phyloP scores from a whole-genome alignment of 2,329 filamentous ascomycete genomes.

The Aspergillus sp. region DNA sequence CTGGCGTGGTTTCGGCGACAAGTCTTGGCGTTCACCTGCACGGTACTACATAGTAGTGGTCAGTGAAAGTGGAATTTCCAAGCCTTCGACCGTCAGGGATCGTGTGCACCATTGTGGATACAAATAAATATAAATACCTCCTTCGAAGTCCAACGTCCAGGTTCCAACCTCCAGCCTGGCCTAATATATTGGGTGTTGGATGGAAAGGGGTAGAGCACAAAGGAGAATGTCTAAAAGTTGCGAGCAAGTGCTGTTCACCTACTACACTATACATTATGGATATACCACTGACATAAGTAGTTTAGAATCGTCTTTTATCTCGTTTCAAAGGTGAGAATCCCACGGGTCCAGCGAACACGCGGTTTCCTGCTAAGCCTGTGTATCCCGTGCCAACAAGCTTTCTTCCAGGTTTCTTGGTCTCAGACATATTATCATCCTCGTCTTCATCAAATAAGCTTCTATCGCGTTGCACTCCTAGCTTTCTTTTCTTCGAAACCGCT shows the following conservation, averaged over 20 bases:
- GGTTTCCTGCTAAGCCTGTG: conserved; percentile 10
- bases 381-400: conserved; percentile 27
- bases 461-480: conserved; percentile 62
- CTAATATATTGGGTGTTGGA: background rate
- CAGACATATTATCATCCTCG: conserved; percentile 51
- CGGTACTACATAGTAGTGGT: too few relatives aligned
- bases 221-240: background rate
- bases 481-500: conserved; percentile 67
- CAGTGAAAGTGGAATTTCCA: too few relatives aligned
- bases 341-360: conserved; percentile 50
- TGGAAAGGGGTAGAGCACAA: background rate
- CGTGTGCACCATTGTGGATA: too few relatives aligned
- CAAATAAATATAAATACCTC: too few relatives aligned
- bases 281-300: background rate
- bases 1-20: too few relatives aligned
- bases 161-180: too few relatives aligned
- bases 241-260: background rate
- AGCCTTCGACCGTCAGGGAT: too few relatives aligned
- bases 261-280: background rate
- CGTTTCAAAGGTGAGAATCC: conserved; percentile 73
- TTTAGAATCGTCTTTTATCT: conserved; percentile 52
- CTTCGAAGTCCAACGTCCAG: too few relatives aligned
- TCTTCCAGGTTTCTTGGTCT: conserved; percentile 26
- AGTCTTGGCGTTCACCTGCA: too few relatives aligned
- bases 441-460: conserved; percentile 71